phyloP scores from a whole-genome alignment of 1,139 yeast species.

The Geotrichum siamense region DNA sequence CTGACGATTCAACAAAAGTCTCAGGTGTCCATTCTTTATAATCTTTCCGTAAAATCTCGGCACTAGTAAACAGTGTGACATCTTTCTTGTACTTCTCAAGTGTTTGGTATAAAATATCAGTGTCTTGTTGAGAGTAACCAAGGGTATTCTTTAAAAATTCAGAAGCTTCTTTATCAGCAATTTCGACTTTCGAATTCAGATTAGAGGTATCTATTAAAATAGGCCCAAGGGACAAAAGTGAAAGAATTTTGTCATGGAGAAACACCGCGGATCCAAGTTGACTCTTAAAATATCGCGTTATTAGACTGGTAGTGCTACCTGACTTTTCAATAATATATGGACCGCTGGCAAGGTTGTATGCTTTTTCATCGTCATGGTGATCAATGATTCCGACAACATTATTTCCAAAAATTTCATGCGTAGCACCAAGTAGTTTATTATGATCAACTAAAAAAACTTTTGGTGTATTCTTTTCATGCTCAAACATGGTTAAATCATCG shows the following conservation, averaged over 20 bases:
- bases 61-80: conserved; percentile 49
- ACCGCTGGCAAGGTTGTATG: conserved; percentile 33
- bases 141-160: conserved; percentile 31
- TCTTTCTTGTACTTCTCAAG: conserved; percentile 55
- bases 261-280: conserved; percentile 20
- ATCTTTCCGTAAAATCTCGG: conserved; percentile 69
- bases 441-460: conserved; percentile 69
- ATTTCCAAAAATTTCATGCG: conserved; percentile 30
- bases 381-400: conserved; percentile 62
- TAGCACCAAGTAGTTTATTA: conserved; percentile 57
- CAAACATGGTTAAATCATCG: conserved; percentile 47
- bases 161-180: conserved; percentile 46
- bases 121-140: conserved; percentile 5
- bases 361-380: conserved; percentile 74
- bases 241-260: conserved; percentile 34
- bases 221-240: conserved; percentile 55
- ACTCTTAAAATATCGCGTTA: conserved; percentile 53
- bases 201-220: conserved; percentile 65
- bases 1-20: conserved; percentile 27
- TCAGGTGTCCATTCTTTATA: conserved; percentile 62
- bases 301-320: conserved; percentile 77
- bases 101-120: conserved; percentile 18
- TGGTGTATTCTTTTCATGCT: no score
- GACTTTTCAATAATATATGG: conserved; percentile 57
- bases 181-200: conserved; percentile 51